Percentiles rank a stretch among this genome's conserved stretches.
These are phyloP conservation scores for Claviceps humidiphila DNA, from an alignment of 2,329 filamentous ascomycete genomes.

Conservation along the genomic window DNA sequence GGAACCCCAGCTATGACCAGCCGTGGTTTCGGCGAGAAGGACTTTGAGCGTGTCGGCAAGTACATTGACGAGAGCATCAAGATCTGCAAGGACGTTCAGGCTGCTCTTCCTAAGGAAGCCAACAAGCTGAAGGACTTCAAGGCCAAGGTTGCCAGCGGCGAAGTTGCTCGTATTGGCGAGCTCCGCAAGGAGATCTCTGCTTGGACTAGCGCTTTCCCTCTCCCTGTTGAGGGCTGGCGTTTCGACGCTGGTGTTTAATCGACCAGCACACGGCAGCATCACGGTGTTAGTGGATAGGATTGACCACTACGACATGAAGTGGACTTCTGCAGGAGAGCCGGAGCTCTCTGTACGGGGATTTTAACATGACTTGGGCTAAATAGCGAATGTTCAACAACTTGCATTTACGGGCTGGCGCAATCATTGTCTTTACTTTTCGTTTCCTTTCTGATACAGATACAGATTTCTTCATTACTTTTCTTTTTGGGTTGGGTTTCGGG, in stretches of 20 bases:
- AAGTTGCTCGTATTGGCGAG: slow-evolving; percentile 67
- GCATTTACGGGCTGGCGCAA: slow-evolving; percentile 12
- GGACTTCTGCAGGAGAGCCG: slow-evolving; percentile 1
- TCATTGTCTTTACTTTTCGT: slow-evolving; percentile 3
- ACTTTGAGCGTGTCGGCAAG: slow-evolving; percentile 78
- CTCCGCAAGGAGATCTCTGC: slow-evolving; percentile 79
- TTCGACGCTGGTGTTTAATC: slow-evolving; percentile 42
- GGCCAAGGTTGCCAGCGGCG: slow-evolving; percentile 69
- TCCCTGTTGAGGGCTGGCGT: slow-evolving; percentile 69
- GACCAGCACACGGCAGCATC: background rate
- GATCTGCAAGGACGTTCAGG: slow-evolving; percentile 81
- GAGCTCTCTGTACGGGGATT: slow-evolving; percentile 6
- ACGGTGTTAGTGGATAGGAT: background rate
- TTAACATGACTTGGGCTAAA: slow-evolving; percentile 12
- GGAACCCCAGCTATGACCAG: slow-evolving; percentile 96
- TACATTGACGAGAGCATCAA: slow-evolving; percentile 88
- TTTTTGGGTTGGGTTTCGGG: background rate
- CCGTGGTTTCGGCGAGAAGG: slow-evolving; percentile 80
- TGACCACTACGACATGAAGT: background rate
- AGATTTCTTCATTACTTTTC: background rate
- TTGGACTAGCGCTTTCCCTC: slow-evolving; percentile 85
- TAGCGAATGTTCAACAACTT: slow-evolving; percentile 16
- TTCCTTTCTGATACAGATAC: background rate
- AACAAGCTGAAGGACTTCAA: slow-evolving; percentile 99
- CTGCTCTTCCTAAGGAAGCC: slow-evolving; percentile 76